These are phyloP conservation scores for Phytophthora nicotianae DNA, from an alignment of 352 stramenopile genomes.

Conservation along the genomic window DNA sequence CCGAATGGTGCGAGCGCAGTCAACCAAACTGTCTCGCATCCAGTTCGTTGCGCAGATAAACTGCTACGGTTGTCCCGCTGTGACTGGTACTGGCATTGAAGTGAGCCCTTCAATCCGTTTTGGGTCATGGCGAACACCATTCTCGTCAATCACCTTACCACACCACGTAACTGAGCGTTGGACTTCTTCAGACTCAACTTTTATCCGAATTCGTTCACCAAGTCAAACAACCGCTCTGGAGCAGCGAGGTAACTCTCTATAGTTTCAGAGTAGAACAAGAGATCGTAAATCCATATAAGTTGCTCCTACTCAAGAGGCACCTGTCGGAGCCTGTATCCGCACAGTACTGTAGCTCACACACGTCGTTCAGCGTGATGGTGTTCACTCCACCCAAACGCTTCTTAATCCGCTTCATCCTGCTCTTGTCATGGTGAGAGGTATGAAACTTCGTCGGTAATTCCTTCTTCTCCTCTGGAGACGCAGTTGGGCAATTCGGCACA, in stretches of 20 bases:
- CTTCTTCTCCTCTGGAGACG: slow-evolving; percentile 8
- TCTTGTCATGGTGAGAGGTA: not conserved
- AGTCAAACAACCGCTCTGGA: not conserved
- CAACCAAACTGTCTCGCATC: not conserved
- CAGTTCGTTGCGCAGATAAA: not conserved
- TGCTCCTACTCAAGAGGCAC: slow-evolving; percentile 6
- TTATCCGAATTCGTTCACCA: not conserved
- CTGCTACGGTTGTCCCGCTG: not conserved
- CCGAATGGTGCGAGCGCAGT: not conserved
- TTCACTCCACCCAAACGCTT: slow-evolving; percentile 11
- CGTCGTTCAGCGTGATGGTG: slow-evolving; percentile 11
- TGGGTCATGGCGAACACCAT: not conserved
- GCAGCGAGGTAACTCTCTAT: slow-evolving; percentile 5
- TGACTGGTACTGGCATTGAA: not conserved
- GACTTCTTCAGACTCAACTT: slow-evolving; percentile 1
- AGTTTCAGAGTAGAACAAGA: slow-evolving; percentile 1
- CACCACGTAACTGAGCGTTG: not conserved
- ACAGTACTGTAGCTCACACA: slow-evolving; percentile 3
- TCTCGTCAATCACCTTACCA: not conserved
- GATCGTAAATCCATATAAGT: slow-evolving; percentile 11
- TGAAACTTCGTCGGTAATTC: slow-evolving; percentile 15
- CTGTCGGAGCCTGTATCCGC: slow-evolving; percentile 4
- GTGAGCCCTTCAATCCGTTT: not conserved
- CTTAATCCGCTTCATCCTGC: slow-evolving; percentile 14
- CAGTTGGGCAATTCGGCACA: slow-evolving; percentile 4